Percentiles rank a stretch among this genome's conserved stretches.
These are phyloP conservation scores for Plasmodium fragile DNA, from an alignment of 169 alveolate genomes.

Conservation along the genomic window DNA sequence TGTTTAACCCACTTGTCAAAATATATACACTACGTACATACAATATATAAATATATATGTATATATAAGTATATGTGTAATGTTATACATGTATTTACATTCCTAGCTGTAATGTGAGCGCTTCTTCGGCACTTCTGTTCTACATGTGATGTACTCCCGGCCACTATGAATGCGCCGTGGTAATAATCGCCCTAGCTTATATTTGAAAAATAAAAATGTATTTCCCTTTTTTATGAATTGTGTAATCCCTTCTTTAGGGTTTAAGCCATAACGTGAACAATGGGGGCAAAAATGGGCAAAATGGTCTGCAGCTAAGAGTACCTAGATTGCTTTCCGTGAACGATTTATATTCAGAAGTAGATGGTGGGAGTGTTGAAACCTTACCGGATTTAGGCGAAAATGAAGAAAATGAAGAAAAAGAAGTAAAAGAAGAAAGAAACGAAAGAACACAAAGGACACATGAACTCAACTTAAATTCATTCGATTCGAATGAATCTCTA, in stretches of 20 bases:
- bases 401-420: not conserved
- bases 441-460: not conserved
- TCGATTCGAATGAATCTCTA: not conserved
- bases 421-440: not conserved
- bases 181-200: not conserved
- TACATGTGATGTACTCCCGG: not conserved
- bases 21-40: not conserved
- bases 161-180: not conserved
- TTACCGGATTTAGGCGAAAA: not conserved
- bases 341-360: not conserved
- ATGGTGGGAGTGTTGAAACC: not conserved
- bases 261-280: not conserved
- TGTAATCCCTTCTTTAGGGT: not conserved
- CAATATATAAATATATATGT: too few species aligned
- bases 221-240: not conserved
- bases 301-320: not conserved
- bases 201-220: not conserved
- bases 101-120: not conserved
- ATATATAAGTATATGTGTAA: not conserved
- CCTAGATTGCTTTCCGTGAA: not conserved
- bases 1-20: not conserved
- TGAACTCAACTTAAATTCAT: not conserved
- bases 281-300: not conserved
- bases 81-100: not conserved
- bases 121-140: not conserved